Evolutionary conservation across 2,329 filamentous ascomycete species (phyloP).

Genomic region (Pyrenophora tritici-repentis): DNA sequence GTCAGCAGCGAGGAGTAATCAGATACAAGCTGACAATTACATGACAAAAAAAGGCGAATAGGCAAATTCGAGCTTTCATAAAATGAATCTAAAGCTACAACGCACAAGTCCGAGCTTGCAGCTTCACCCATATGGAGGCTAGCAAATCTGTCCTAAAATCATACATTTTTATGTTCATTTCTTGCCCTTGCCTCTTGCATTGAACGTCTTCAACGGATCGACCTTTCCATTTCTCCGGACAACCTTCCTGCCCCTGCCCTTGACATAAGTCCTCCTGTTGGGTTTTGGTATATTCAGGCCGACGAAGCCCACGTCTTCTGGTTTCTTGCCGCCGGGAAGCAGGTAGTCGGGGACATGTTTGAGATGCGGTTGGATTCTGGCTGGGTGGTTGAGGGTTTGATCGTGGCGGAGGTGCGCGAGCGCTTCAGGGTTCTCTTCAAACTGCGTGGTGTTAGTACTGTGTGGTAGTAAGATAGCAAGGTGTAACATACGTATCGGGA

Average conservation of each 20-base stretch:
- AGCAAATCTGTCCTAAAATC: no score
- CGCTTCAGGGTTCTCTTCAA: conserved; percentile 94
- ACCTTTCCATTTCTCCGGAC: conserved; percentile 66
- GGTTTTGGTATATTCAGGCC: conserved; percentile 58
- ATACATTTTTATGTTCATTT: conserved; percentile 24
- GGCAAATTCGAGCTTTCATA: no score
- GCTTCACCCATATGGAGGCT: no score
- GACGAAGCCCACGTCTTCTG: conserved; percentile 76
- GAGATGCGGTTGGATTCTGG: conserved; percentile 83
- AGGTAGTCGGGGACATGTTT: conserved; percentile 88
- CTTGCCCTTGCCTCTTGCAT: conserved; percentile 51
- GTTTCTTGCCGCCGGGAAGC: conserved; percentile 74
- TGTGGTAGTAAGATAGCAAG: not conserved
- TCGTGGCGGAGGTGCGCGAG: conserved; percentile 88
- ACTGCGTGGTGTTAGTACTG: conserved; percentile 60
- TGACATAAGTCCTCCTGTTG: conserved; percentile 50
- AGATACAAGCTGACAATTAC: no score
- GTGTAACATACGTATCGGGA: conserved; percentile 29
- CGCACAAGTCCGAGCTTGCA: no score
- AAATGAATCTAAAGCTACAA: no score
- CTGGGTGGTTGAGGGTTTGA: conserved; percentile 75
- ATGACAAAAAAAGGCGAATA: no score
- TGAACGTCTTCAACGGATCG: conserved; percentile 90
- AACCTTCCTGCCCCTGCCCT: conserved; percentile 57
- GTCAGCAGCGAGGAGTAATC: no score